Evolutionary conservation across 352 stramenopile species (phyloP), one percentile per base, ranked within the genome.

Genomic region (Phytophthora pluvialis): DNA sequence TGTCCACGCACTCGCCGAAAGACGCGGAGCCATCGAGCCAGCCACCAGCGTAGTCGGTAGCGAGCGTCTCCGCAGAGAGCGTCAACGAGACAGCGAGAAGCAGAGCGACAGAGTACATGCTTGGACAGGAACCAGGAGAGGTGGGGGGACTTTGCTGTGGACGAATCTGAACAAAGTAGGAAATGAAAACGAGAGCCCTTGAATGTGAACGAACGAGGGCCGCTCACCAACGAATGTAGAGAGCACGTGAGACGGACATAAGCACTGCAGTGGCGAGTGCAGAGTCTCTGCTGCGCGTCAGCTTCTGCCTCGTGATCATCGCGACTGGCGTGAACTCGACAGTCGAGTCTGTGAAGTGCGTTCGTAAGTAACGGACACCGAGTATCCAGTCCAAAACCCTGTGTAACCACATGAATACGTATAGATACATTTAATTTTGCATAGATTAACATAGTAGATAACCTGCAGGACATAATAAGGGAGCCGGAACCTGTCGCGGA

Each of bases 1-100:
- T 93, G 63, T 91, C 81, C 4, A 93, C 79, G 58, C 83, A 93
- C 62, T 89, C 55, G 46, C 80, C 50, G 29, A 75, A 71, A 9
- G 70, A 75, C 25, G 65, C 57, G 4, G 75, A 73, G 8, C 26
- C 28, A 18, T 74, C 59, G 10, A 83, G 28, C 83, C 83, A 93
- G 5, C 83, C 78, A 29, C 83, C 79, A 16, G 75, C 58, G 70
- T 92, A 89, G 70, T 90, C 79, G 32, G 77, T 65, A 15, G 80
- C 77, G 13, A 46, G 46, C 4, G 58, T 64, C 25, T 58, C 54
- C 12, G 57, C 32, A 4, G 49, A 64, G 25, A 68, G 33, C 21
- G 57, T 16, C 16, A 55, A 60, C 18, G 68, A 60, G 3, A 64
- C 15, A 51, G 47, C 36, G 31, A 71, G 21, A 12, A 69, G 53